These are phyloP conservation scores for Diplocarpon rosae DNA, from an alignment of 2,329 filamentous ascomycete species.

Conservation along the genomic window DNA sequence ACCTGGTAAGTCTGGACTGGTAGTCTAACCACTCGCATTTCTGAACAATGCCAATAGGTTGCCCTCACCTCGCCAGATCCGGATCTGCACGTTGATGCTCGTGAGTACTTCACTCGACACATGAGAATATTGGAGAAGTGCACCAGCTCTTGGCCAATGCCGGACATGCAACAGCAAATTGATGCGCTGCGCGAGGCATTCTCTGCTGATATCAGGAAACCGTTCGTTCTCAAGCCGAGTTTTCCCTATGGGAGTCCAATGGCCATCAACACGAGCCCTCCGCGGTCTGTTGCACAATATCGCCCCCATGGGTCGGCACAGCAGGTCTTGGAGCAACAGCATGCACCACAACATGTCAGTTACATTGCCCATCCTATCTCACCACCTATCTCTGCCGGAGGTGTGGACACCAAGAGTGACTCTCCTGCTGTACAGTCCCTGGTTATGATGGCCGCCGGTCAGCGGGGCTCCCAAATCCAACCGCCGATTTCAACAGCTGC, in stretches of 20 bases:
- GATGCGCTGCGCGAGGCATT: constrained; percentile 84
- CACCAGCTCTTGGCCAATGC: constrained; percentile 73
- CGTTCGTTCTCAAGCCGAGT: constrained; percentile 78
- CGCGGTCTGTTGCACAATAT: constrained; percentile 20
- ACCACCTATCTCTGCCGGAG: constrained; percentile 65
- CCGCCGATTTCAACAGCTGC: constrained; percentile 43
- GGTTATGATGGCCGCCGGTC: constrained; percentile 54
- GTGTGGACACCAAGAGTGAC: constrained; percentile 65
- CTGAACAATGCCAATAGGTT: constrained; percentile 43
- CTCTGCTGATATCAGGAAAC: constrained; percentile 71
- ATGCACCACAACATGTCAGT: constrained; percentile 51
- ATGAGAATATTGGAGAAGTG: constrained; percentile 90
- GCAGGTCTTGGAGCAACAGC: constrained; percentile 38
- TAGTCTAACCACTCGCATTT: neutral
- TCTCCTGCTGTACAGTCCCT: constrained; percentile 62
- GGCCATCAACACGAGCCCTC: constrained; percentile 19
- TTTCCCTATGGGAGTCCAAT: constrained; percentile 77
- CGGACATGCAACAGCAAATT: constrained; percentile 82
- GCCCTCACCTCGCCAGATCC: constrained; percentile 89
- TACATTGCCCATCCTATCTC: constrained; percentile 63
- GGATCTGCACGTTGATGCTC: constrained; percentile 72
- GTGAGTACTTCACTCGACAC: constrained; percentile 82
- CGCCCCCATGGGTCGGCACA: constrained; percentile 27
- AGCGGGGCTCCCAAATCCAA: constrained; percentile 38
- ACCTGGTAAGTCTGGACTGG: constrained; percentile 56